Percentiles rank a stretch among this genome's conserved stretches.
phyloP scores from a whole-genome alignment of 345 rosid genomes.

The Anastatica hierochuntica region DNA sequence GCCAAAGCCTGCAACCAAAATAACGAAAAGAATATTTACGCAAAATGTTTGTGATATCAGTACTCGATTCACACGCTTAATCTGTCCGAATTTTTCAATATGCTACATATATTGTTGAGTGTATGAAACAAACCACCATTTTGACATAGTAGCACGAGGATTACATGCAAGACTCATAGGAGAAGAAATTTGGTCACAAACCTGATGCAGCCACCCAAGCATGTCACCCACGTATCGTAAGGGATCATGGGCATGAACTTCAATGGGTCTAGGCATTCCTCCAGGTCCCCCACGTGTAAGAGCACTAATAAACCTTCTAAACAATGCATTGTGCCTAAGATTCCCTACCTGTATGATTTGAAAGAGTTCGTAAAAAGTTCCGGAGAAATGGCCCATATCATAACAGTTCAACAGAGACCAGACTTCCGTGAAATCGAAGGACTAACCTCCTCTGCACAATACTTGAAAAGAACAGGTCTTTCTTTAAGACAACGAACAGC shows the following conservation, averaged over 20 bases:
- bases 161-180: no score
- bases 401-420: conserved; percentile 6
- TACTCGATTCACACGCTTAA: not conserved
- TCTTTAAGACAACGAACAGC: conserved; percentile 87
- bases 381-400: no score
- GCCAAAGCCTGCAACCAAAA: conserved; percentile 76
- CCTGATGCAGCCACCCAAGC: conserved; percentile 99
- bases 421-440: not conserved
- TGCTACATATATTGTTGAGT: not conserved
- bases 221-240: conserved; percentile 94
- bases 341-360: conserved; percentile 66
- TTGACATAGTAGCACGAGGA: no score
- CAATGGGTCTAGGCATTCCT: conserved; percentile 97
- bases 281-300: conserved; percentile 99
- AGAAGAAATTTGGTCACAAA: conserved; percentile 19
- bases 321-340: conserved; percentile 89
- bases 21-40: no score
- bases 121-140: not conserved
- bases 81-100: not conserved
- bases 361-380: conserved; percentile 2
- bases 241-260: conserved; percentile 99
- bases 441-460: conserved; percentile 98
- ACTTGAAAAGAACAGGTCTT: conserved; percentile 93
- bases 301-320: conserved; percentile 97
- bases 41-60: not conserved